Base-by-base conservation (phyloP, 1,139 yeast species). In the Kodamaea ohmeri region DNA sequence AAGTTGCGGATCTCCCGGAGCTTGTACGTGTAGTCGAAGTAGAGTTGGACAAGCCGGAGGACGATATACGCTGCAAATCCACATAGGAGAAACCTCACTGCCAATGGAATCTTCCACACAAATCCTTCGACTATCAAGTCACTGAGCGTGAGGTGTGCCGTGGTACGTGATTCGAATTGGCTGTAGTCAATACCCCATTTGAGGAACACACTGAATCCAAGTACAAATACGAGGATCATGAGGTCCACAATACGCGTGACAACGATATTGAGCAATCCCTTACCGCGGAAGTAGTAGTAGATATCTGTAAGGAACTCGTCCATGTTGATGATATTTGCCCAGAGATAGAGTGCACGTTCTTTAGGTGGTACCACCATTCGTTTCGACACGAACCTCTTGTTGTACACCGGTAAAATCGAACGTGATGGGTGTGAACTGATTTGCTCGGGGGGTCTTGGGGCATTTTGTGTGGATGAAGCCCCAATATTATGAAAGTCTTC, bases 301-400 rank as follows among this genome's bases (percentile, higher is more conserved):
- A 89, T 83, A 49, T 90, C 95, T 39, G 78, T 78, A 20, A 92
- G 66, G 51, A 92, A 92, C 36, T 80, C 76, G 60, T 92, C 98
- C 60, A 92, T 73, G 56, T 92, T 90, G 48, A 87, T 87, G 24
- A 92, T 88, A 52, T 92, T 92, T 1, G 97, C 95, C 97, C 98
- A 94, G 42, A 87, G 73, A 85, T 96, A 92, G 30, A 86, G 67
- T 0, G 97, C 96, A 36, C 90, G 65, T 55, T 90, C 97, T 48
- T 74, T 77, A 1, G 95, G 75, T 7, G 75, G 74, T 9, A 70
- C 68, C 5, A 63, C 51, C 35, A 65, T 53, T 38, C 42, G 13
- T 13, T 14, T 28, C 3, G 36, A 30, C 29, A 14, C 24, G 14
- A 19, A 16, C 17, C 24, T 17, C 8, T 27, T 21, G 20, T 14